Percentiles rank a stretch among this genome's conserved stretches.
Conservation (phyloP, 441 rosid genomes). For the Adansonia madagascariensis region DNA sequence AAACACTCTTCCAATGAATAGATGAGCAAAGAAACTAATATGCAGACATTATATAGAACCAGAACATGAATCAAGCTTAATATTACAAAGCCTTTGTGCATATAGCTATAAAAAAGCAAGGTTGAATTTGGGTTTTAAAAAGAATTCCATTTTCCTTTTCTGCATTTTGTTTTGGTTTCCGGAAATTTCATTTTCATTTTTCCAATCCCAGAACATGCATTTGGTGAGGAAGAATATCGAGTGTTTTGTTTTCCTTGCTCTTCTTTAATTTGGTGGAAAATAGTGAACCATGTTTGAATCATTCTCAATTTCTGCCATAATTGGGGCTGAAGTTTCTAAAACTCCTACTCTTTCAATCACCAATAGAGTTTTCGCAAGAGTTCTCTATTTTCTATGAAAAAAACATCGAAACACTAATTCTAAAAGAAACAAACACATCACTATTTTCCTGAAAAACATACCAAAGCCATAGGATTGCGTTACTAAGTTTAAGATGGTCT, state of each 20-base stretch:
- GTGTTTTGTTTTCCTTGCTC: not conserved
- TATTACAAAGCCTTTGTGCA: not conserved
- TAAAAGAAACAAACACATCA: not conserved
- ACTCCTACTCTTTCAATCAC: not conserved
- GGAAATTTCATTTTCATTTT: not conserved
- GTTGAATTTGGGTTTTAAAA: not conserved
- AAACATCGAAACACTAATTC: not conserved
- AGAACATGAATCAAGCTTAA: not conserved
- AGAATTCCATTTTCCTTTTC: not conserved
- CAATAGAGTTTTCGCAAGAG: not conserved
- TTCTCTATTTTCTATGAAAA: not conserved
- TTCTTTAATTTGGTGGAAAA: no score
- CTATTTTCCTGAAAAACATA: not conserved
- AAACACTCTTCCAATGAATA: conserved; percentile 4
- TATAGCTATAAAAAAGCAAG: not conserved
- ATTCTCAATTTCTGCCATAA: not conserved
- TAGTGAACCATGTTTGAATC: no score
- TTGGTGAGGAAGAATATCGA: not conserved
- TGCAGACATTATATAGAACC: not conserved
- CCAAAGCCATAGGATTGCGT: not conserved
- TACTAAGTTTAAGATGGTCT: not conserved
- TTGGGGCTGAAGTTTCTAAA: conserved; percentile 5
- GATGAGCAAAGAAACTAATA: not conserved
- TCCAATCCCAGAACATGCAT: not conserved
- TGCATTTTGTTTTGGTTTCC: not conserved